These are phyloP conservation scores for Penicillium silybi DNA, from an alignment of 495 filamentous ascomycete species.

Conservation along the genomic window DNA sequence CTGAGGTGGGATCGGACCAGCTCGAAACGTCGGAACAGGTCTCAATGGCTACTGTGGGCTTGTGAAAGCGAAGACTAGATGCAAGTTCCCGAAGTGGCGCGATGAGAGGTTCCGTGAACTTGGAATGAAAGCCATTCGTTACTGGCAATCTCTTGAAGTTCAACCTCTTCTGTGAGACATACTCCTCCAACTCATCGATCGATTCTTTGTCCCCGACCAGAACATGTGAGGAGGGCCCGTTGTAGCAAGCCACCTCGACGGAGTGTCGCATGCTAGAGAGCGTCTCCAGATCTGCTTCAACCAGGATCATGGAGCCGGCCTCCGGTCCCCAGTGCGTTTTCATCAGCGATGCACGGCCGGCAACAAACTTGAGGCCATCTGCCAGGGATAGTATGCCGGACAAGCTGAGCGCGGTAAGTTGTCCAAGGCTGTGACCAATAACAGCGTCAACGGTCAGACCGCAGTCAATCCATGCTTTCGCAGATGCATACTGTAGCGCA, in stretches of 20 bases:
- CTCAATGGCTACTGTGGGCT: slow-evolving; percentile 28
- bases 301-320: slow-evolving; percentile 46
- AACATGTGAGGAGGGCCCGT: slow-evolving; percentile 44
- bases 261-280: not conserved
- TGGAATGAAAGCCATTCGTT: slow-evolving; percentile 52
- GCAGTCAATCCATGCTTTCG: slow-evolving; percentile 45
- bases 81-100: slow-evolving; percentile 20
- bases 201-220: slow-evolving; percentile 38
- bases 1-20: slow-evolving; percentile 29
- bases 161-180: slow-evolving; percentile 17
- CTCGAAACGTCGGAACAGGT: slow-evolving; percentile 13
- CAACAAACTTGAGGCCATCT: slow-evolving; percentile 40
- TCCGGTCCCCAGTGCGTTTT: slow-evolving; percentile 44
- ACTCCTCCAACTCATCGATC: slow-evolving; percentile 19
- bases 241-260: slow-evolving; percentile 46
- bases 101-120: slow-evolving; percentile 33
- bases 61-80: slow-evolving; percentile 20
- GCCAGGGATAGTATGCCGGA: slow-evolving; percentile 27
- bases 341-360: slow-evolving; percentile 42
- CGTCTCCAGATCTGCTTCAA: slow-evolving; percentile 33
- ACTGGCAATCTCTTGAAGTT: no score
- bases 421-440: slow-evolving; percentile 51
- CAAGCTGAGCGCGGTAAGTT: slow-evolving; percentile 42
- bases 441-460: slow-evolving; percentile 31
- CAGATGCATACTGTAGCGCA: slow-evolving; percentile 46